phyloP scores from a whole-genome alignment of 352 stramenopile genomes.

The Peronospora belbahrii region DNA sequence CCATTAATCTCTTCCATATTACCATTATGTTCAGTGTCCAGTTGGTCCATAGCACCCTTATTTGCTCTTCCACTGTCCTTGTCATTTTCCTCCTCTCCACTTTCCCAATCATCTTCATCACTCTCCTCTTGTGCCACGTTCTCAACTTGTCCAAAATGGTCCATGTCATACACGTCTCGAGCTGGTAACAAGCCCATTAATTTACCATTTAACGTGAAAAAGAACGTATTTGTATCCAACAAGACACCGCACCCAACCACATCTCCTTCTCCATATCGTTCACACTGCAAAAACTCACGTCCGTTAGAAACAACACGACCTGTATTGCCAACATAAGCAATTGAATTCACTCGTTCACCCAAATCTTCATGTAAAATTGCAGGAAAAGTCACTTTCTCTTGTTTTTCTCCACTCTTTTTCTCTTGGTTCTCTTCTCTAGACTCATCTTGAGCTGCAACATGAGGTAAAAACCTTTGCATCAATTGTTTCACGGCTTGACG shows the following conservation, averaged over 20 bases:
- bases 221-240: slow-evolving; percentile 55
- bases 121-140: slow-evolving; percentile 3
- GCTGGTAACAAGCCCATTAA: slow-evolving; percentile 39
- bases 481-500: slow-evolving; percentile 20
- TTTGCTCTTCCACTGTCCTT: slow-evolving; percentile 4
- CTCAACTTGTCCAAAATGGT: slow-evolving; percentile 26
- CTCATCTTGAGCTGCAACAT: background rate
- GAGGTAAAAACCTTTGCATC: slow-evolving; percentile 18
- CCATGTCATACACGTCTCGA: slow-evolving; percentile 43
- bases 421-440: slow-evolving; percentile 13
- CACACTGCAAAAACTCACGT: slow-evolving; percentile 38
- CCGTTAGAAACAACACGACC: slow-evolving; percentile 44
- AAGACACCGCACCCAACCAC: slow-evolving; percentile 55
- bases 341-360: slow-evolving; percentile 26
- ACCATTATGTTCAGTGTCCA: slow-evolving; percentile 8
- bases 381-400: slow-evolving; percentile 3
- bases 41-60: background rate
- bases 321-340: slow-evolving; percentile 53
- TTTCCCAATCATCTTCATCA: slow-evolving; percentile 3
- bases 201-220: slow-evolving; percentile 60
- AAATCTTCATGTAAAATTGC: slow-evolving; percentile 33
- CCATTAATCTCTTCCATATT: slow-evolving; percentile 24
- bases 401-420: background rate
- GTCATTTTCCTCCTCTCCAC: slow-evolving; percentile 9
- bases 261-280: slow-evolving; percentile 43